Conservation (phyloP, 1,139 yeast species). For the Yarrowia galli region DNA sequence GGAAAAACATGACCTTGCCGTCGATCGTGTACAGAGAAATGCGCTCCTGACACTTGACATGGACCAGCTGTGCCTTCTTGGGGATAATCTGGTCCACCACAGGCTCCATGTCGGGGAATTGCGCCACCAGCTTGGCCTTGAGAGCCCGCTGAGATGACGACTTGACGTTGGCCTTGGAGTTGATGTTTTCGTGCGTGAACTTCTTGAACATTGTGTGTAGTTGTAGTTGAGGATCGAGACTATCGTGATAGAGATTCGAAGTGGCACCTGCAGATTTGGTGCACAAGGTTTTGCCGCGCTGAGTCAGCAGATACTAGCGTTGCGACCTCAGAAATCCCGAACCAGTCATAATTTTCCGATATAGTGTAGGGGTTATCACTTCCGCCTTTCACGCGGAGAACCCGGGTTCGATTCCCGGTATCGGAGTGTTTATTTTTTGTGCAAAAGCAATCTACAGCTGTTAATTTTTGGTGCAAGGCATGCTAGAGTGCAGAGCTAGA, state of each 20-base stretch:
- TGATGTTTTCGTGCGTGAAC: constrained; percentile 84
- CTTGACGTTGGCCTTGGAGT: constrained; percentile 88
- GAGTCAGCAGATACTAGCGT: background rate
- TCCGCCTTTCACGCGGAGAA: constrained; percentile 39
- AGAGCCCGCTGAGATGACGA: constrained; percentile 90
- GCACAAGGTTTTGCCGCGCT: constrained; percentile 11
- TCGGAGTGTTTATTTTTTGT: constrained; percentile 13
- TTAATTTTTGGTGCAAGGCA: too few relatives aligned
- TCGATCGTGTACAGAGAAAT: constrained; percentile 80
- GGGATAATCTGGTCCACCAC: constrained; percentile 85
- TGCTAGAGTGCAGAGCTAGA: too few relatives aligned
- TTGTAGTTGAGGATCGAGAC: background rate
- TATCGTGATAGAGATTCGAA: background rate
- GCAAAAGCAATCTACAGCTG: background rate
- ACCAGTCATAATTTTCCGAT: constrained; percentile 1
- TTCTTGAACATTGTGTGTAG: constrained; percentile 41
- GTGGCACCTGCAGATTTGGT: constrained; percentile 26
- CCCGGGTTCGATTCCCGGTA: constrained; percentile 40
- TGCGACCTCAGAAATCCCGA: background rate
- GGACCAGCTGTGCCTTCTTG: constrained; percentile 84
- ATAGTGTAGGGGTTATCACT: constrained; percentile 39
- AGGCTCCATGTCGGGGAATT: constrained; percentile 75
- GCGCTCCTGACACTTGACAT: constrained; percentile 88
- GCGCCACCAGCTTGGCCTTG: constrained; percentile 72
- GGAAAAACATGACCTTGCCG: constrained; percentile 76